phyloP scores from a whole-genome alignment of 1,139 yeast species.

The Arxiozyma heterogenica region DNA sequence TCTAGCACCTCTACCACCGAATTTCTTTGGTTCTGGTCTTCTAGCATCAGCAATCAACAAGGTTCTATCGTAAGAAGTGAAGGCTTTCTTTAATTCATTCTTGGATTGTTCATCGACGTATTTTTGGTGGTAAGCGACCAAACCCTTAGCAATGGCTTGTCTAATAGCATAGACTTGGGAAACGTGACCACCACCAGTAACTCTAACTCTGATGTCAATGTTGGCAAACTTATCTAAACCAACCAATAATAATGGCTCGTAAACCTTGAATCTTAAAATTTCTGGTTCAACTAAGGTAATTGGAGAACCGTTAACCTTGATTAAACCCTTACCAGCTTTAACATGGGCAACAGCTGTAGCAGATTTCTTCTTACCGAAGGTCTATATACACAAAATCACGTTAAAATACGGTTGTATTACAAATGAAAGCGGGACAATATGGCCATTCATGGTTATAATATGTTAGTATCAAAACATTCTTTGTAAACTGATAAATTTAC shows the following conservation, averaged over 20 bases:
- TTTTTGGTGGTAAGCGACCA: slow-evolving; percentile 99
- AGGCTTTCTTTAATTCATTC: slow-evolving; percentile 98
- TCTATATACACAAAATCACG: slow-evolving; percentile 37
- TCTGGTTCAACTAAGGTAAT: slow-evolving; percentile 98
- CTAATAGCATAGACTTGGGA: slow-evolving; percentile 99
- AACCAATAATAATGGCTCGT: slow-evolving; percentile 97
- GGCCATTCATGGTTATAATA: not conserved
- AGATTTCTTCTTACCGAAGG: slow-evolving; percentile 99
- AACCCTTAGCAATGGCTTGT: slow-evolving; percentile 99
- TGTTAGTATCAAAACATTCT: not conserved
- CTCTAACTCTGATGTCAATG: slow-evolving; percentile 98
- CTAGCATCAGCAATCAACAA: slow-evolving; percentile 98
- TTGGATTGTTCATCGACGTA: slow-evolving; percentile 98
- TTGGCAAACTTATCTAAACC: slow-evolving; percentile 98
- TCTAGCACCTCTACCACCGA: slow-evolving; percentile 99
- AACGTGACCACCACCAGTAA: slow-evolving; percentile 99
- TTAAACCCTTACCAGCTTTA: slow-evolving; percentile 98
- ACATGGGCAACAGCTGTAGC: slow-evolving; percentile 99
- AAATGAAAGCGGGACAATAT: not conserved
- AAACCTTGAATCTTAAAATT: slow-evolving; percentile 97
- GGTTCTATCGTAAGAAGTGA: slow-evolving; percentile 97
- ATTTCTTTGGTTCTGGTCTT: slow-evolving; percentile 99
- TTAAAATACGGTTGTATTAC: not conserved
- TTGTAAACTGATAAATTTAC: not conserved
- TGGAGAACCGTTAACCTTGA: slow-evolving; percentile 98